Conservation (phyloP, 495 filamentous ascomycete species). For the Hamigera avellanea region DNA sequence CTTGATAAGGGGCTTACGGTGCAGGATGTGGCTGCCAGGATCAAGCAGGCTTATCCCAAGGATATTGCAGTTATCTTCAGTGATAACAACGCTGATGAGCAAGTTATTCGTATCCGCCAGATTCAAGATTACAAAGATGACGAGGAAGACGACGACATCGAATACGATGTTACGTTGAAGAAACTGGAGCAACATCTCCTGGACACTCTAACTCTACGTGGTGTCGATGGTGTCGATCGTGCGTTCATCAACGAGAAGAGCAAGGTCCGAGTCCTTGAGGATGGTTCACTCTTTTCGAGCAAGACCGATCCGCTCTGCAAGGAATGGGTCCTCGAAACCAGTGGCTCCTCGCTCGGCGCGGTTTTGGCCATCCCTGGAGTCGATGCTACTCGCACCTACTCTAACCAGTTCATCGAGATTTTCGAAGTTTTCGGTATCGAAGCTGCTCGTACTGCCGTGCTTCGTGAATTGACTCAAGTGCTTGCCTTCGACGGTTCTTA, state of each 20-base stretch:
- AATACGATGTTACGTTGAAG: slow-evolving; percentile 85
- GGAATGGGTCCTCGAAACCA: slow-evolving; percentile 93
- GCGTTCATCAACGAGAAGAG: slow-evolving; percentile 84
- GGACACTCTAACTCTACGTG: slow-evolving; percentile 79
- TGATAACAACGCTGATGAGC: slow-evolving; percentile 94
- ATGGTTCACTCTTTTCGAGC: slow-evolving; percentile 56
- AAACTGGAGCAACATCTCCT: slow-evolving; percentile 81
- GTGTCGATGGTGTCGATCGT: slow-evolving; percentile 74
- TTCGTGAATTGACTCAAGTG: slow-evolving; percentile 81
- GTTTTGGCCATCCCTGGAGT: slow-evolving; percentile 83
- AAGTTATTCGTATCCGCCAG: slow-evolving; percentile 86
- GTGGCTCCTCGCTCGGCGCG: slow-evolving; percentile 69
- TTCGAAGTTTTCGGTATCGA: slow-evolving; percentile 94
- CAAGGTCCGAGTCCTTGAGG: slow-evolving; percentile 45
- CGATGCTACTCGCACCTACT: slow-evolving; percentile 78
- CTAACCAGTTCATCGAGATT: slow-evolving; percentile 90
- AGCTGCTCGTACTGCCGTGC: slow-evolving; percentile 71
- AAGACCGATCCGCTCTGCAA: slow-evolving; percentile 63
- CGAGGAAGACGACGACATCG: slow-evolving; percentile 66
- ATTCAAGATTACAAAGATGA: slow-evolving; percentile 60
- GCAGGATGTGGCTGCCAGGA: slow-evolving; percentile 79
- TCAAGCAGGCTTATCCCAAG: slow-evolving; percentile 77
- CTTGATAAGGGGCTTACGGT: slow-evolving; percentile 89
- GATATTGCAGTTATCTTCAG: slow-evolving; percentile 92
- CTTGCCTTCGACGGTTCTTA: slow-evolving; percentile 96